Percentiles rank a stretch among this genome's conserved stretches.
These are phyloP conservation scores for Paramecium caudatum DNA, from an alignment of 73 alveolate genomes.

Conservation along the genomic window DNA sequence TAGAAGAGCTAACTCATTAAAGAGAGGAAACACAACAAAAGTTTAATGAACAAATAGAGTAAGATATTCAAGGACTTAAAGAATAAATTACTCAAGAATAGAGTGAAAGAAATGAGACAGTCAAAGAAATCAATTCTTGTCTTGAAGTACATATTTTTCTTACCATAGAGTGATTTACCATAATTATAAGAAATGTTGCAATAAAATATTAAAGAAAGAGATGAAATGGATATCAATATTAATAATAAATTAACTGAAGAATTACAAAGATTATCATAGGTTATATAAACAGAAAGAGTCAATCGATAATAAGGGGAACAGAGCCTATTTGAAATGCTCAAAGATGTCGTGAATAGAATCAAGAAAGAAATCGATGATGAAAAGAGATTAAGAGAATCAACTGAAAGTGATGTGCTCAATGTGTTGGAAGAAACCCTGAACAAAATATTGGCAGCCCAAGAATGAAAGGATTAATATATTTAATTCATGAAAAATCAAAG, in stretches of 20 bases:
- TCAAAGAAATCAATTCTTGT: background rate
- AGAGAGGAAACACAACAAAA: slow-evolving; percentile 34
- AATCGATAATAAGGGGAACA: background rate
- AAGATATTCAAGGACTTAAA: slow-evolving; percentile 21
- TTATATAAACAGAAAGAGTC: slow-evolving; percentile 26
- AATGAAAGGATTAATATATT: background rate
- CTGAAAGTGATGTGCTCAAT: slow-evolving; percentile 40
- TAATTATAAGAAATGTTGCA: background rate
- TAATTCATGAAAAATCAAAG: slow-evolving; percentile 7
- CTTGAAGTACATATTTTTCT: slow-evolving; percentile 23
- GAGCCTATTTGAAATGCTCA: slow-evolving; percentile 37
- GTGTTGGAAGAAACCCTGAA: slow-evolving; percentile 50
- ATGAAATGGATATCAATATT: slow-evolving; percentile 28
- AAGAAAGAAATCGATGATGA: slow-evolving; percentile 49
- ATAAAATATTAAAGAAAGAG: background rate
- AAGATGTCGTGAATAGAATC: slow-evolving; percentile 62
- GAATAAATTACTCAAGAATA: background rate
- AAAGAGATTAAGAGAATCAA: background rate
- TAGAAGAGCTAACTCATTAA: slow-evolving; percentile 12
- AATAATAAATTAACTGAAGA: slow-evolving; percentile 8
- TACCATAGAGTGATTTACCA: slow-evolving; percentile 56
- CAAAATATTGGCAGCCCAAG: slow-evolving; percentile 49
- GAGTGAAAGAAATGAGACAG: slow-evolving; percentile 11
- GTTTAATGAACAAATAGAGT: background rate
- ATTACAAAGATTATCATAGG: background rate